phyloP scores from a whole-genome alignment of 306 rosid species.

The Glycyrrhiza uralensis region DNA sequence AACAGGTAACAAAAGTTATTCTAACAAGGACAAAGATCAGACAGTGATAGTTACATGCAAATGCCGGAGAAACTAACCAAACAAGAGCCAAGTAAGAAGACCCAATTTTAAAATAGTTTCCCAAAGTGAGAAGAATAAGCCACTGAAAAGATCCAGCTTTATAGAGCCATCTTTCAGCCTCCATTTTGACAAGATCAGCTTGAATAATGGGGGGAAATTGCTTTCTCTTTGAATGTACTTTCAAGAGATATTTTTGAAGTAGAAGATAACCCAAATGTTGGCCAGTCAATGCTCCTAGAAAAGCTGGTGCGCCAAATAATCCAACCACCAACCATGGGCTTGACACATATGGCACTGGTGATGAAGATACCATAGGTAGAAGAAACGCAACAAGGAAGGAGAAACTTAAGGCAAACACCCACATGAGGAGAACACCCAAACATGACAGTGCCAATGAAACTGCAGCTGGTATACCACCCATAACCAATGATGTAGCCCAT shows the following conservation, averaged over 20 bases:
- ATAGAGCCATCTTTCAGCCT: slow-evolving; percentile 98
- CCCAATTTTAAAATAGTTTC: slow-evolving; percentile 74
- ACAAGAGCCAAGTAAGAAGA: slow-evolving; percentile 90
- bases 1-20: slow-evolving; percentile 15
- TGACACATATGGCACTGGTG: slow-evolving; percentile 83
- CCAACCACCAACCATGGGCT: slow-evolving; percentile 88
- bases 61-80: slow-evolving; percentile 93
- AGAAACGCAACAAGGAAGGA: slow-evolving; percentile 56
- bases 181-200: slow-evolving; percentile 59
- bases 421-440: slow-evolving; percentile 65
- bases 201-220: slow-evolving; percentile 45
- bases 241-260: slow-evolving; percentile 58
- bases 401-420: slow-evolving; percentile 68
- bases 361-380: slow-evolving; percentile 60
- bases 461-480: slow-evolving; percentile 89
- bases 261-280: slow-evolving; percentile 81
- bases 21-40: slow-evolving; percentile 30
- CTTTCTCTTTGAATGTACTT: slow-evolving; percentile 50
- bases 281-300: slow-evolving; percentile 85
- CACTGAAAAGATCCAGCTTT: slow-evolving; percentile 94
- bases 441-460: slow-evolving; percentile 72
- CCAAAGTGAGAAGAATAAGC: slow-evolving; percentile 79
- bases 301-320: slow-evolving; percentile 85
- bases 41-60: slow-evolving; percentile 65
- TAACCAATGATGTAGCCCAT: slow-evolving; percentile 73